Evolutionary conservation across 2,329 filamentous ascomycete genomes (phyloP).

Genomic region (Penicillium sp.): DNA sequence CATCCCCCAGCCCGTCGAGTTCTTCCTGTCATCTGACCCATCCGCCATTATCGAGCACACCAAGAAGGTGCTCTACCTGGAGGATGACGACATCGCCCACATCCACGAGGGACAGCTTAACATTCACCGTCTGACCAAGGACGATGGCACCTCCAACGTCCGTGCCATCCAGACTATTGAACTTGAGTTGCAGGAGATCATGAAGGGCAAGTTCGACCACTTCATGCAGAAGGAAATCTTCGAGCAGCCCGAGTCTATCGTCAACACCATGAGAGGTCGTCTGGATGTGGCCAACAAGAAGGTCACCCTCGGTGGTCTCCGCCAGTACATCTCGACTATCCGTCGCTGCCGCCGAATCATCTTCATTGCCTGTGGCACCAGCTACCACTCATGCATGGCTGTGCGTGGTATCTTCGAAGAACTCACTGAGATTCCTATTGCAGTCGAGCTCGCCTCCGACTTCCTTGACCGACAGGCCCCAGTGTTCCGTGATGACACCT

Average conservation of each 20-base stretch:
- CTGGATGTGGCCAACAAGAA: constrained; percentile 90
- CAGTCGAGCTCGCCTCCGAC: constrained; percentile 94
- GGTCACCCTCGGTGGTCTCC: constrained; percentile 90
- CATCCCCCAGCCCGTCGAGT: constrained; percentile 95
- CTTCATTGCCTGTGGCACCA: constrained; percentile 98
- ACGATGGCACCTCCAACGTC: constrained; percentile 93
- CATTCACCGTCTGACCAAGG: constrained; percentile 97
- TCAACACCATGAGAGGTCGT: constrained; percentile 99
- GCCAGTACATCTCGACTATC: constrained; percentile 95
- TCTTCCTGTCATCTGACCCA: constrained; percentile 98
- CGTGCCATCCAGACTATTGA: constrained; percentile 98
- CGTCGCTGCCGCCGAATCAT: constrained; percentile 95
- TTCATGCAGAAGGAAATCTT: constrained; percentile 99
- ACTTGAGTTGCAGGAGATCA: constrained; percentile 99
- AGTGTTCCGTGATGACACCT: constrained; percentile 98
- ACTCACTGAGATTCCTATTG: constrained; percentile 94
- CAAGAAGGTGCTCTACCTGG: constrained; percentile 99
- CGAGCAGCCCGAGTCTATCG: constrained; percentile 97
- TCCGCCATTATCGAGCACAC: constrained; percentile 99
- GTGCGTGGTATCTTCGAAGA: constrained; percentile 98
- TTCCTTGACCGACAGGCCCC: constrained; percentile 96
- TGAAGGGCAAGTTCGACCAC: constrained; percentile 99
- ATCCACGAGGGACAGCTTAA: constrained; percentile 98
- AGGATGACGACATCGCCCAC: constrained; percentile 99
- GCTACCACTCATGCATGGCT: constrained; percentile 99